Evolutionary conservation across 352 stramenopile genomes (phyloP), one percentile per base, ranked within the genome.

Genomic region (Phytopythium vexans): DNA sequence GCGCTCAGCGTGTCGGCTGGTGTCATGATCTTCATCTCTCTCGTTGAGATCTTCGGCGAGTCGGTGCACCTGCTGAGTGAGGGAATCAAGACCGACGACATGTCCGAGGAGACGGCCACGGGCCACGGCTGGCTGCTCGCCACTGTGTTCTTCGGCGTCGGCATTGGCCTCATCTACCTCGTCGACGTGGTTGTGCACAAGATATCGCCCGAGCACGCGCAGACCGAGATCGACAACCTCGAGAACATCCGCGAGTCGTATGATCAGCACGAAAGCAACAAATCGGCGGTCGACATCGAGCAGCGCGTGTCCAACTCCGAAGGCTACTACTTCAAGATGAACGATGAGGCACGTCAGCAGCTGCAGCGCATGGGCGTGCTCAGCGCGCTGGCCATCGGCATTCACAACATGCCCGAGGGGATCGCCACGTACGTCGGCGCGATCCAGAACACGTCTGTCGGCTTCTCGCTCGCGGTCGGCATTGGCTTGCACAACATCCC

Each of bases 401-500:
- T 98, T 41, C 94, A 99, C 73, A 98, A 98, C 63, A 90, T 98
- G 33, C 95, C 95, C 7, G 94, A 99, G 64, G 94, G 94, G 10
- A 88, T 98, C n/a, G 94, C 92, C 12, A 98, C 94, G 4, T 98
- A 97, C 62, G 89, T 97, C 21, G 90, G 86, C 0, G 81, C 92
- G 1, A 65, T 98, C 6, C 63, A 95, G 7, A 89, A 98, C 64
- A 88, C 92, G 2, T 78, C 64, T 1, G 87, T 99, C 10, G 96
- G 96, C 36, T 69, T 85, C 42, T 89, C 94, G 12, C 73, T 99
- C 6, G 94, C 95, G 1, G 72, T 99, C 37, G 95, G 89, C 21
- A 98, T 99, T 55, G 93, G 84, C 6, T 86, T 98, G 27, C 95
- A 99, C 73, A 99, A 99, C 64, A 97, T 99, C 54, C 92, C 95